Base-by-base conservation (phyloP, 306 rosid species). In the Acacia melanoxylon region DNA sequence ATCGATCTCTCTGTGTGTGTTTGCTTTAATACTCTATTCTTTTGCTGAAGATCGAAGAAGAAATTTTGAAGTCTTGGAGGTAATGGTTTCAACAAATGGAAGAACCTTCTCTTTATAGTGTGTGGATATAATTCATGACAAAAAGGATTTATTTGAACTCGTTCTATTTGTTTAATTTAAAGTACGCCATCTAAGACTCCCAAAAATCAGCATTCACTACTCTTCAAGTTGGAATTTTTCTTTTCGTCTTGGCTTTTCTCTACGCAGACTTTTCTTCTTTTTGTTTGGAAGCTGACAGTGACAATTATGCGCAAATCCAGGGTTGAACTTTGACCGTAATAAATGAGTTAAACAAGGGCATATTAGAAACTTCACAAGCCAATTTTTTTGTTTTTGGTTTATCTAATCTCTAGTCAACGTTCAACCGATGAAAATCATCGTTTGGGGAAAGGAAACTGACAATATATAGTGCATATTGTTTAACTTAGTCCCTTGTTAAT, bases 161-260 rank as follows among this genome's bases (percentile, higher is more conserved):
- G 68, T 85, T 85, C 88, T 56, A 81, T 54, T 49, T 85, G 72
- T 85, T 45, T 77, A 72, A 16, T 81, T 77, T 77, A 77, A 85
- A 77, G 83, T 77, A 44, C 85, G 33, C 80, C 80, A 72, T 77
- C 74, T 52, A 56, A 9, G 85, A 85, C 87, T 51, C 45, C 15
- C 35, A 70, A 71, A 24, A 69, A 4, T 44, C 24, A 4, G 45
- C 35, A 10, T 16, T 17, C 72, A 78, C 52, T 48, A 14, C 63
- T 44, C 42, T 37, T 62, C 12, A 22, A 15, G 79, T 17, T 79
- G 78, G 83, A 81, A 72, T 44, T 44, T 81, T 17, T 66, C 41
- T 31, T 66, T 27, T 63, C 8, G 37, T 63, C 19, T 24, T 62
- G 68, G 37, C 68, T 62, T 63, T 29, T 29, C 37, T 63, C 10